These are phyloP conservation scores for Auricularia sp. DNA, from an alignment of 768 basidiomycete genomes.

Conservation along the genomic window DNA sequence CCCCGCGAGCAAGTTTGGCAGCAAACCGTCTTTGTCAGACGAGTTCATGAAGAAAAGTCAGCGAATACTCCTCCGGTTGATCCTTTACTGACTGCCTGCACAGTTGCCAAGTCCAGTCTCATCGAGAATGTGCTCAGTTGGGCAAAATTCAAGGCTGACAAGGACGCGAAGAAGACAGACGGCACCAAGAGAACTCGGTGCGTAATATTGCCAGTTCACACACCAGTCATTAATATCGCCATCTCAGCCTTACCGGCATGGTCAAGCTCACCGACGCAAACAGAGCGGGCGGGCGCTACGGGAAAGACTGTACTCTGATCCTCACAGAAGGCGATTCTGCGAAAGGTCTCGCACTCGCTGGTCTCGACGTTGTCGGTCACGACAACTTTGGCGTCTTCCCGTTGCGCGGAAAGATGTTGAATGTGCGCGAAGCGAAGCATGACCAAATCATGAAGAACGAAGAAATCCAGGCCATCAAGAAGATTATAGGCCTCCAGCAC, in stretches of 20 bases:
- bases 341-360: slow-evolving; percentile 91
- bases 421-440: slow-evolving; percentile 92
- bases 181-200: slow-evolving; percentile 81
- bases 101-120: slow-evolving; percentile 82
- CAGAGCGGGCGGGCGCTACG: slow-evolving; percentile 82
- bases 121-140: slow-evolving; percentile 88
- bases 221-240: neutral
- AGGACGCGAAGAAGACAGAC: slow-evolving; percentile 92
- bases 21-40: slow-evolving; percentile 72
- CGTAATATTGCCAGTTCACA: slow-evolving; percentile 11
- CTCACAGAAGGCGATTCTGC: slow-evolving; percentile 99
- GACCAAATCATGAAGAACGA: slow-evolving; percentile 98
- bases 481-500: slow-evolving; percentile 94
- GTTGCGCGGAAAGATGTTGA: slow-evolving; percentile 89
- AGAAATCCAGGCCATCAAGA: slow-evolving; percentile 94
- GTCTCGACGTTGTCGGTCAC: slow-evolving; percentile 87
- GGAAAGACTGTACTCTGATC: slow-evolving; percentile 82
- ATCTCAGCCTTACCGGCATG: slow-evolving; percentile 69
- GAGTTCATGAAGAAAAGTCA: slow-evolving; percentile 94
- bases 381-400: slow-evolving; percentile 98
- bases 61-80: slow-evolving; percentile 8
- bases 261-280: slow-evolving; percentile 95
- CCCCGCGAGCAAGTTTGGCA: slow-evolving; percentile 79
- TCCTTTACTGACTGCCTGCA: neutral
- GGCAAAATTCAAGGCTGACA: slow-evolving; percentile 96